Evolutionary conservation across 2,329 filamentous ascomycete species (phyloP).

Genomic region (Sphaerostilbella broomeana): DNA sequence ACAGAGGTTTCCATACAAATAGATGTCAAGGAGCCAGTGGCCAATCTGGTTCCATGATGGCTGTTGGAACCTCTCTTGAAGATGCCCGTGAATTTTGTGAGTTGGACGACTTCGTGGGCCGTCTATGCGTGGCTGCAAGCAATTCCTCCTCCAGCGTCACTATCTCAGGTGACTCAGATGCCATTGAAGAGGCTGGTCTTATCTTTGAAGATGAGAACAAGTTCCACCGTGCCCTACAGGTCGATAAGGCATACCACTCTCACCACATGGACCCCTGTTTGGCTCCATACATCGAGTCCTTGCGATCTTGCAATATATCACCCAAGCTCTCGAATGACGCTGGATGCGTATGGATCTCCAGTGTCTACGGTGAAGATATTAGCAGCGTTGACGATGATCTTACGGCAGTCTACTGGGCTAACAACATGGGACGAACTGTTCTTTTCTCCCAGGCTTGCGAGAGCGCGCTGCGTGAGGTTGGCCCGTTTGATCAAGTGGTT

Average conservation of each 20-base stretch:
- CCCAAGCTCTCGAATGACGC: background rate
- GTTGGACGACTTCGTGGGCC: conserved; percentile 10
- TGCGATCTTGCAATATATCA: conserved; percentile 9
- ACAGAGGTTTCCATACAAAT: conserved; percentile 5
- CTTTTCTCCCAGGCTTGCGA: conserved; percentile 18
- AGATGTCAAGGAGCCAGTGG: conserved; percentile 1
- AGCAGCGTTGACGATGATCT: conserved; percentile 8
- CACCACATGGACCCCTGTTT: conserved; percentile 35
- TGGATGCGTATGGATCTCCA: conserved; percentile 18
- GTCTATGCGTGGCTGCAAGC: conserved; percentile 22
- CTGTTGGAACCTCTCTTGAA: background rate
- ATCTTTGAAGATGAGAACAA: conserved; percentile 20
- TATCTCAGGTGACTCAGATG: conserved; percentile 24
- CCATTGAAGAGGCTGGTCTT: conserved; percentile 19
- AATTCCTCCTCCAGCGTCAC: conserved; percentile 20
- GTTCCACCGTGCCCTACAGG: conserved; percentile 30
- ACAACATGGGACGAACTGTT: conserved; percentile 21
- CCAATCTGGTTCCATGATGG: conserved; percentile 7
- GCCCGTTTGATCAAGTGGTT: conserved; percentile 13
- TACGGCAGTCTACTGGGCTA: conserved; percentile 19
- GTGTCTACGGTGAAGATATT: conserved; percentile 22
- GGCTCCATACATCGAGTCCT: conserved; percentile 14
- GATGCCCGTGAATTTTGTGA: background rate
- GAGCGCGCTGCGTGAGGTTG: conserved; percentile 3
- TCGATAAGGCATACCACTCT: conserved; percentile 46